Evolutionary conservation across 1,139 yeast species (phyloP), one percentile per base, ranked within the genome.

Genomic region (Arxiozyma slooffiae): DNA sequence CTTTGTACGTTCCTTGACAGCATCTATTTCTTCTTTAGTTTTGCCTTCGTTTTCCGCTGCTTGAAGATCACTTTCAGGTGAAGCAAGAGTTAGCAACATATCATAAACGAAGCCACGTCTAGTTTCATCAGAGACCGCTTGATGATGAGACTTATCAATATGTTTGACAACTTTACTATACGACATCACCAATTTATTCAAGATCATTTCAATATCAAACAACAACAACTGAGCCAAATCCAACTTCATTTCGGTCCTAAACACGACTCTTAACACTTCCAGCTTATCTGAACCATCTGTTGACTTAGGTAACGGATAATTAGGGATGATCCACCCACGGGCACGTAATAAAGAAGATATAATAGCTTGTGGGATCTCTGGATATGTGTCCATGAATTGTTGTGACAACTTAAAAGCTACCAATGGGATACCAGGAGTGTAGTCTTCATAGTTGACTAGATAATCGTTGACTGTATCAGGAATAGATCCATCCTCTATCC

Each of bases 261-360:
- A 90, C 34, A 89, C 97, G 23, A 89, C 89, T 64, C 97, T 78
- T 57, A 89, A 74, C 52, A 88, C 84, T 67, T 89, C 96, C 41
- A 67, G 64, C 42, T 70, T 62, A 50, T 60, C 61, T n/a, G 60
- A 55, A 11, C 53, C 59, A 41, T 71, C 73, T 48, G 72, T 74
- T 40, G 64, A 61, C 30, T 85, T 82, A 37, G 96, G 95, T 60
- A 89, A 76, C 55, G 84, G 89, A 69, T 89, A 89, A 73, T 89
- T 89, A 55, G 97, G 97, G 54, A 89, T 77, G 64, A 89, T 89
- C 77, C 84, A 89, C 6, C 95, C 95, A 63, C 82, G 81, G 67
- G 79, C 80, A 66, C 96, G 79, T 62, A 89, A 73, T 64, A 88
- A 67, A 20, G 83, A 74, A 0, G 95, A 82, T 41, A 89, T 67